These are phyloP conservation scores for Candida coquimbonensis DNA, from an alignment of 805 yeast genomes.

Conservation along the genomic window DNA sequence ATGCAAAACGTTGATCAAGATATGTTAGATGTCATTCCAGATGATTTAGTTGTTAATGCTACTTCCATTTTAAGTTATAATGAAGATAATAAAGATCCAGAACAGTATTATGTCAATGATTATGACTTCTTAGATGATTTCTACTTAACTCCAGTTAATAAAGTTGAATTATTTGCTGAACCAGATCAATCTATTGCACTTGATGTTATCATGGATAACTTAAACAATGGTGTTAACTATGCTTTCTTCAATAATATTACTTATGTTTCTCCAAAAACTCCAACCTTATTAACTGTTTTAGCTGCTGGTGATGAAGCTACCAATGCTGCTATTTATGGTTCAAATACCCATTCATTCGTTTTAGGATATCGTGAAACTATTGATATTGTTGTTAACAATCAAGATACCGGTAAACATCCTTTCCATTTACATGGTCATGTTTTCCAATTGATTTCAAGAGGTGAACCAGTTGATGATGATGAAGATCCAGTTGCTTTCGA, in stretches of 20 bases:
- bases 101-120: slow-evolving; percentile 35
- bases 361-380: slow-evolving; percentile 34
- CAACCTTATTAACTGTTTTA: slow-evolving; percentile 73
- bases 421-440: slow-evolving; percentile 74
- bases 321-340: slow-evolving; percentile 56
- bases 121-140: slow-evolving; percentile 68
- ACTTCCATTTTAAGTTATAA: slow-evolving; percentile 69
- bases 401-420: slow-evolving; percentile 74
- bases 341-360: slow-evolving; percentile 25
- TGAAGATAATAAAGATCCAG: slow-evolving; percentile 33
- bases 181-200: slow-evolving; percentile 66
- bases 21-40: slow-evolving; percentile 75
- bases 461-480: slow-evolving; percentile 36
- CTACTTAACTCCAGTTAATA: slow-evolving; percentile 57
- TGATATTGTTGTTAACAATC: slow-evolving; percentile 72
- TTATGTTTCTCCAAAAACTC: slow-evolving; percentile 76
- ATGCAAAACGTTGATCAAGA: slow-evolving; percentile 74
- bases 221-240: slow-evolving; percentile 82
- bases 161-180: slow-evolving; percentile 49
- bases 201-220: slow-evolving; percentile 76
- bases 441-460: slow-evolving; percentile 56
- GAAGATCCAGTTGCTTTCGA: slow-evolving; percentile 49
- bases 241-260: slow-evolving; percentile 93
- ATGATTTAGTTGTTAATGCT: slow-evolving; percentile 56
- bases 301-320: slow-evolving; percentile 57